A percentile compares a stretch with the other conserved stretches of the same genome.
Evolutionary conservation across 2,329 filamentous ascomycete genomes (phyloP).

Genomic region (Sclerotinia trifoliorum): DNA sequence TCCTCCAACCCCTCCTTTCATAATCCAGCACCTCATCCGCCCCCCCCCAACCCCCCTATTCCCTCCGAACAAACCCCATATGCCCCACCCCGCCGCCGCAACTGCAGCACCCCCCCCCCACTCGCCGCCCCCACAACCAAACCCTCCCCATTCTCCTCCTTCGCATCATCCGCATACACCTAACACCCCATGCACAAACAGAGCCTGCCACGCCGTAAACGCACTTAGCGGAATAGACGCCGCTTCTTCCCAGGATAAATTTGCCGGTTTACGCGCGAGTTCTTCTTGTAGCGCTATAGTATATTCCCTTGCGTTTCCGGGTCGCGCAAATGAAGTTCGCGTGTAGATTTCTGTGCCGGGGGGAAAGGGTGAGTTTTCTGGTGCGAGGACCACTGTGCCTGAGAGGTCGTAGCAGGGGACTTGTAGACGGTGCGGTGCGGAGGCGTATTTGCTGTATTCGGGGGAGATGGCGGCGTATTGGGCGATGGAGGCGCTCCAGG

Average conservation of each 20-base stretch:
- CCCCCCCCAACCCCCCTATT: neutral
- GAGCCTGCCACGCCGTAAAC: conserved; percentile 19
- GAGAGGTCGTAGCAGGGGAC: conserved; percentile 17
- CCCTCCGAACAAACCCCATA: neutral
- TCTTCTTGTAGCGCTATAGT: neutral
- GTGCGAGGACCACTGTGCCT: neutral
- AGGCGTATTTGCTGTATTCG: neutral
- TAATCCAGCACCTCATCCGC: conserved; percentile 19
- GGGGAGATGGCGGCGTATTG: neutral
- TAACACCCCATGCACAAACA: conserved; percentile 2
- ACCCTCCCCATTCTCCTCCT: neutral
- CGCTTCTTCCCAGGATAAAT: conserved; percentile 14
- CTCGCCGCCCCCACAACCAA: conserved; percentile 12
- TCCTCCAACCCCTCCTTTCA: neutral
- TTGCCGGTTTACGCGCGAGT: neutral
- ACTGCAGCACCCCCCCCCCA: conserved; percentile 12
- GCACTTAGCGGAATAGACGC: conserved; percentile 11
- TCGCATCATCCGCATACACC: neutral
- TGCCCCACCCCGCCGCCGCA: neutral
- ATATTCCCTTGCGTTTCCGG: conserved; percentile 18
- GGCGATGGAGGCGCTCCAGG: conserved; percentile 10
- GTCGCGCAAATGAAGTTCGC: neutral
- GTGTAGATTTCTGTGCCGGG: neutral
- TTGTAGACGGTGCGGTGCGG: neutral
- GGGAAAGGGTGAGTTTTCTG: neutral